These are phyloP conservation scores for Sphaerulina vaccinii DNA, from an alignment of 2,329 filamentous ascomycete genomes.

Conservation along the genomic window DNA sequence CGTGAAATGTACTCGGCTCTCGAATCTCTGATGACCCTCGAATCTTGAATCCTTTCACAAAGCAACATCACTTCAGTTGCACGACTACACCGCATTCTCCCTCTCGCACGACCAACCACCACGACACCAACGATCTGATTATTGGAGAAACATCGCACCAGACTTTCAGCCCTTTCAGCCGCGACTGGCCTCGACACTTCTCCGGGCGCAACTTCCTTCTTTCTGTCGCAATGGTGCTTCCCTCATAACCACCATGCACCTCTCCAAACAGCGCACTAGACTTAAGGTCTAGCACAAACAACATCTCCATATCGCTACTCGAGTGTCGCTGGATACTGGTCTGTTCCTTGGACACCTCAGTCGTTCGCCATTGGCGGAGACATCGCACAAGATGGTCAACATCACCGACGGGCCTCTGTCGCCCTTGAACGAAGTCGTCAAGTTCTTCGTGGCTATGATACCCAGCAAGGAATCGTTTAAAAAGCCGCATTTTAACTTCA, in stretches of 20 bases:
- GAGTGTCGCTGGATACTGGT: not conserved
- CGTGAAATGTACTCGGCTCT: no score
- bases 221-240: conserved; percentile 1
- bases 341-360: not conserved
- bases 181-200: not conserved
- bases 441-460: conserved; percentile 22
- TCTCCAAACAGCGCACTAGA: not conserved
- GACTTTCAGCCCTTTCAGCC: not conserved
- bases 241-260: conserved; percentile 1
- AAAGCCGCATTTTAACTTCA: conserved; percentile 74
- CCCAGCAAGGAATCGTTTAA: conserved; percentile 20
- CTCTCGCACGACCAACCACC: not conserved
- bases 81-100: not conserved
- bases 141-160: no score
- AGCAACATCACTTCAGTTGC: not conserved
- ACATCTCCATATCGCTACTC: not conserved
- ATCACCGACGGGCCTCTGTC: conserved; percentile 8
- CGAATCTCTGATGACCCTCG: no score
- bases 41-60: no score
- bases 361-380: not conserved
- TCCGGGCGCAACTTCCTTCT: not conserved
- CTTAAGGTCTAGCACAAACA: conserved; percentile 4
- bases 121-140: not conserved
- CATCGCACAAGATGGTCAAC: conserved; percentile 1
- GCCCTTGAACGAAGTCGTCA: conserved; percentile 24